Conservation (phyloP, 768 basidiomycete species). For the Clavulina sp. region DNA sequence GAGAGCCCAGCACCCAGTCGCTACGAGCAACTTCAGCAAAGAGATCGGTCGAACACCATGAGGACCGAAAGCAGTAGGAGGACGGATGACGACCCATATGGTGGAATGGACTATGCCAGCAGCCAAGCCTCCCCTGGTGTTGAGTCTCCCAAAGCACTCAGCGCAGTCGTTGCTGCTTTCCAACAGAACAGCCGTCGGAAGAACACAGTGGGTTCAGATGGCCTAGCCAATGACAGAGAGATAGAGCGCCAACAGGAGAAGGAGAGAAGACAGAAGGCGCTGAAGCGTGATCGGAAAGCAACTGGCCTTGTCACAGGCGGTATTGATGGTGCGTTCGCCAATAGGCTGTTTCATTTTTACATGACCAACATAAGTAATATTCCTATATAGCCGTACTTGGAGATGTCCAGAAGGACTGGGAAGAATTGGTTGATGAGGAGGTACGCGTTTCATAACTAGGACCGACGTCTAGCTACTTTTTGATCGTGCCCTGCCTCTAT, state of each 20-base stretch:
- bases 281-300: background rate
- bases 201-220: background rate
- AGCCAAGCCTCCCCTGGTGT: background rate
- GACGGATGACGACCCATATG: background rate
- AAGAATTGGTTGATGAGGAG: constrained; percentile 15
- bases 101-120: background rate
- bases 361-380: background rate
- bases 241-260: background rate
- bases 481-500: constrained; percentile 9
- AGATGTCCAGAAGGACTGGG: constrained; percentile 7
- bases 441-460: constrained; percentile 1
- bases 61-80: background rate
- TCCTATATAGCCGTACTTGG: constrained; percentile 1
- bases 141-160: background rate
- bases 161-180: background rate
- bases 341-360: background rate
- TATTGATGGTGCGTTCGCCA: background rate
- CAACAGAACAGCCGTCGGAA: background rate
- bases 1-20: background rate
- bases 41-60: background rate
- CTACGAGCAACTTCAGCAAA: background rate
- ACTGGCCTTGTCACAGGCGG: background rate
- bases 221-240: background rate
- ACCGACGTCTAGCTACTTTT: background rate
- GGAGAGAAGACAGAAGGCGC: background rate